A percentile compares a stretch with the other conserved stretches of the same genome.
Evolutionary conservation across 495 filamentous ascomycete species (phyloP).

Genomic region (Xanthoparmelia taractica): DNA sequence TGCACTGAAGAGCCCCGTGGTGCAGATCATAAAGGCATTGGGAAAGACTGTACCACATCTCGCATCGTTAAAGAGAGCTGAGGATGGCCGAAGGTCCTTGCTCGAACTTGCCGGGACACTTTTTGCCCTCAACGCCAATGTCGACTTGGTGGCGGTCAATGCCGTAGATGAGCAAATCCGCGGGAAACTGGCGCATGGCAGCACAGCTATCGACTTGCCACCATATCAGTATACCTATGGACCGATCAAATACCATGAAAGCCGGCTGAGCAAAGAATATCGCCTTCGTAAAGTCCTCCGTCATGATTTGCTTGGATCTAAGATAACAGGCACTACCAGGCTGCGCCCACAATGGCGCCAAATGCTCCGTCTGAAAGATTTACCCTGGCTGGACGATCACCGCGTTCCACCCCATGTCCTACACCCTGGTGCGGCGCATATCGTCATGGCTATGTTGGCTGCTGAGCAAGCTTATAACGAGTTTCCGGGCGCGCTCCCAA

Average conservation of each 20-base stretch:
- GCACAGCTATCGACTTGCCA: slow-evolving; percentile 17
- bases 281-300: slow-evolving; percentile 37
- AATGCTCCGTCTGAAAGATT: slow-evolving; percentile 31
- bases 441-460: no score
- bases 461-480: no score
- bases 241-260: slow-evolving; percentile 34
- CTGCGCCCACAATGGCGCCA: slow-evolving; percentile 35
- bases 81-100: background rate
- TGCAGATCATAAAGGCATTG: background rate
- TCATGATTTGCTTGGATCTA: slow-evolving; percentile 41
- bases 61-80: background rate
- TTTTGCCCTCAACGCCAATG: background rate
- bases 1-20: background rate
- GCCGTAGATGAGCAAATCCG: slow-evolving; percentile 7
- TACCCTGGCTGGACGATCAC: slow-evolving; percentile 45
- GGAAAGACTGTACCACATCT: background rate
- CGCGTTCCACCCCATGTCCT: no score
- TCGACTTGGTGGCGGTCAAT: background rate
- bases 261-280: background rate
- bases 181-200: slow-evolving; percentile 10
- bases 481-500: no score
- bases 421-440: no score
- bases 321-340: slow-evolving; percentile 29
- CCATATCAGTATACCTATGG: no score
- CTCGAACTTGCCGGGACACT: background rate